Conservation (phyloP, 768 basidiomycete genomes). For the Krasilnikovozyma curviuscula region DNA sequence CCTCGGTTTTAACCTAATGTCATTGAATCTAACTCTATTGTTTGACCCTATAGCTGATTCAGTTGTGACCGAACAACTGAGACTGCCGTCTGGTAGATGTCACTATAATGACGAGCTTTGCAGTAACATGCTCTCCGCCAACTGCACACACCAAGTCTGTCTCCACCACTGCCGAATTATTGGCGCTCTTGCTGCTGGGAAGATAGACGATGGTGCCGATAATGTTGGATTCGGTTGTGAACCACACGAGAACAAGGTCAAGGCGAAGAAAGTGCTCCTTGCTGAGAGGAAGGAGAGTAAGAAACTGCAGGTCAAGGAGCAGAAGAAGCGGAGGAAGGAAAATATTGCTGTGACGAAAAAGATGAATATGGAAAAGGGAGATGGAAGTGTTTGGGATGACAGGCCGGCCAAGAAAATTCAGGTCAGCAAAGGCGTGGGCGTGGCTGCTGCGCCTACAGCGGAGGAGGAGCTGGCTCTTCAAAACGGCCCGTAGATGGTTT, state of each 20-base stretch:
- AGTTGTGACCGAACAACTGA: background rate
- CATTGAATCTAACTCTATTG: background rate
- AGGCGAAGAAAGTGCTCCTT: slow-evolving; percentile 19
- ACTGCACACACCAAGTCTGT: slow-evolving; percentile 16
- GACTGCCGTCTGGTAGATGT: background rate
- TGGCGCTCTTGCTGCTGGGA: slow-evolving; percentile 16
- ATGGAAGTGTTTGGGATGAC: too few species aligned
- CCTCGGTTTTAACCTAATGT: background rate
- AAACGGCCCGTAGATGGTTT: too few species aligned
- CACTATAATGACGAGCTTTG: background rate
- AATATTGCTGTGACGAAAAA: too few species aligned
- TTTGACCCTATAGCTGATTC: background rate
- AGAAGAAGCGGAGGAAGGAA: background rate
- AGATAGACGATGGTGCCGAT: slow-evolving; percentile 5
- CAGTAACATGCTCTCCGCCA: slow-evolving; percentile 9
- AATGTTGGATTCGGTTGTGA: slow-evolving; percentile 23
- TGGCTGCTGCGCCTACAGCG: too few species aligned
- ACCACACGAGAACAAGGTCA: slow-evolving; percentile 25
- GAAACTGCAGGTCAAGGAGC: background rate
- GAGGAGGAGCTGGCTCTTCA: too few species aligned
- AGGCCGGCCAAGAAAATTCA: too few species aligned
- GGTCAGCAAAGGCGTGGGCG: too few species aligned
- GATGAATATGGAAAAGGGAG: too few species aligned
- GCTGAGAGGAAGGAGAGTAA: slow-evolving; percentile 18
- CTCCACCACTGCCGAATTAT: slow-evolving; percentile 22